phyloP scores from a whole-genome alignment of 2,329 filamentous ascomycete genomes.

The Penicillium thymicola region DNA sequence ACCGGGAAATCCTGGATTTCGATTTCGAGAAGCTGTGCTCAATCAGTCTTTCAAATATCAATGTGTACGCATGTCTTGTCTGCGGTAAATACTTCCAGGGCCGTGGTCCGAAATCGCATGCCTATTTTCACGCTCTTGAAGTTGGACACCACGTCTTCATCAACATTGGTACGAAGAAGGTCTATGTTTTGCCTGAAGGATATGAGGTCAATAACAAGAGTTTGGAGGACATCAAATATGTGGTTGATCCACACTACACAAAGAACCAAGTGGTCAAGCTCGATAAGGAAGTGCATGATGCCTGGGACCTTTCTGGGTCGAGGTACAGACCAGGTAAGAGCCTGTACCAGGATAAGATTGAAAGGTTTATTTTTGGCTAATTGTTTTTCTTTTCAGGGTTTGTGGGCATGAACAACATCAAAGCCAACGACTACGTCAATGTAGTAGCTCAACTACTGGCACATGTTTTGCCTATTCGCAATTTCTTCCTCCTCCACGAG shows the following conservation, averaged over 20 bases:
- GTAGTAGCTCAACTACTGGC: constrained; percentile 88
- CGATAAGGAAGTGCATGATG: constrained; percentile 59
- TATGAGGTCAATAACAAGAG: constrained; percentile 95
- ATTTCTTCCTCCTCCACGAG: constrained; percentile 86
- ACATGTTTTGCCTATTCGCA: constrained; percentile 83
- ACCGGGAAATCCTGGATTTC: constrained; percentile 89
- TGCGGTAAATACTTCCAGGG: constrained; percentile 99
- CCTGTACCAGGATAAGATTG: neutral
- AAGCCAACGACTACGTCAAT: constrained; percentile 98
- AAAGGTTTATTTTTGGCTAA: neutral
- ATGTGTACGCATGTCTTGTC: constrained; percentile 95
- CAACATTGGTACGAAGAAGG: constrained; percentile 70
- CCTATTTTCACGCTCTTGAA: constrained; percentile 95
- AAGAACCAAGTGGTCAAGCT: constrained; percentile 75
- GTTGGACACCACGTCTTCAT: constrained; percentile 96
- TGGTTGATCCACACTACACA: constrained; percentile 84
- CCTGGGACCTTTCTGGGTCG: constrained; percentile 76
- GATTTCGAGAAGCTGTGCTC: constrained; percentile 99
- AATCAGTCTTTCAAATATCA: constrained; percentile 93
- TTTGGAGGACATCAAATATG: constrained; percentile 96
- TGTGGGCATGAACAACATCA: constrained; percentile 99
- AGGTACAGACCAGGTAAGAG: constrained; percentile 72
- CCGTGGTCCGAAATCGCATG: constrained; percentile 86
- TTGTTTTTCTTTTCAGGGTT: constrained; percentile 54
- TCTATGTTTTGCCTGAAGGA: constrained; percentile 72